Conservation (phyloP, 495 filamentous ascomycete genomes). For the Aspergillus saccharolyticus region DNA sequence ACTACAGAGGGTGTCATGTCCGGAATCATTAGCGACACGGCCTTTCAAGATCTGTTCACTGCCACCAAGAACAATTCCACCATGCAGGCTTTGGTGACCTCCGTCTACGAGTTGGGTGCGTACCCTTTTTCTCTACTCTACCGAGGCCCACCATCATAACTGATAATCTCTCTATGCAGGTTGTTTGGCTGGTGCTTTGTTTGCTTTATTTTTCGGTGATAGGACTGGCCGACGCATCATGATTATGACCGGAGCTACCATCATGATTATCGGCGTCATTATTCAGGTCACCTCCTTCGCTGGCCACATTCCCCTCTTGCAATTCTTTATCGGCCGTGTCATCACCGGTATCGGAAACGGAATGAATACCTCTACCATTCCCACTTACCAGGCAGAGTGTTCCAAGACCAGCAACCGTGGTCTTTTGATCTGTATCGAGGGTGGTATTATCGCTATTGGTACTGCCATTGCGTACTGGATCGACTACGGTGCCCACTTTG, state of each 20-base stretch:
- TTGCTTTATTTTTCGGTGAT: conserved; percentile 65
- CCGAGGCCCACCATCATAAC: conserved; percentile 46
- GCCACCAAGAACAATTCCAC: conserved; percentile 60
- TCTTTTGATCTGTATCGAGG: conserved; percentile 79
- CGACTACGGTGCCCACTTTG: conserved; percentile 72
- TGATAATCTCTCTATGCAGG: conserved; percentile 31
- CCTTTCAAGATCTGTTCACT: conserved; percentile 67
- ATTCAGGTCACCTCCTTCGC: conserved; percentile 62
- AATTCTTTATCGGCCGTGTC: conserved; percentile 71
- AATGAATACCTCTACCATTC: conserved; percentile 74
- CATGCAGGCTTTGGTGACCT: conserved; percentile 77
- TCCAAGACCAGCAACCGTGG: conserved; percentile 72
- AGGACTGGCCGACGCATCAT: conserved; percentile 61
- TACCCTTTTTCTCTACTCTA: neutral
- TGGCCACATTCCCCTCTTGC: conserved; percentile 45
- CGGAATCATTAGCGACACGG: conserved; percentile 69
- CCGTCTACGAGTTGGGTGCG: conserved; percentile 70
- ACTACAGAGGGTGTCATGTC: conserved; percentile 62
- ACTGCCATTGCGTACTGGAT: conserved; percentile 78
- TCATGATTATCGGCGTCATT: conserved; percentile 76
- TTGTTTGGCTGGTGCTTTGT: conserved; percentile 69
- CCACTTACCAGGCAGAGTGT: conserved; percentile 77
- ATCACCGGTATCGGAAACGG: conserved; percentile 74
- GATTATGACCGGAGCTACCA: conserved; percentile 53
- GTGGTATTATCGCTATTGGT: conserved; percentile 73